These are phyloP conservation scores for Suillus discolor DNA, from an alignment of 768 basidiomycete genomes.

Conservation along the genomic window DNA sequence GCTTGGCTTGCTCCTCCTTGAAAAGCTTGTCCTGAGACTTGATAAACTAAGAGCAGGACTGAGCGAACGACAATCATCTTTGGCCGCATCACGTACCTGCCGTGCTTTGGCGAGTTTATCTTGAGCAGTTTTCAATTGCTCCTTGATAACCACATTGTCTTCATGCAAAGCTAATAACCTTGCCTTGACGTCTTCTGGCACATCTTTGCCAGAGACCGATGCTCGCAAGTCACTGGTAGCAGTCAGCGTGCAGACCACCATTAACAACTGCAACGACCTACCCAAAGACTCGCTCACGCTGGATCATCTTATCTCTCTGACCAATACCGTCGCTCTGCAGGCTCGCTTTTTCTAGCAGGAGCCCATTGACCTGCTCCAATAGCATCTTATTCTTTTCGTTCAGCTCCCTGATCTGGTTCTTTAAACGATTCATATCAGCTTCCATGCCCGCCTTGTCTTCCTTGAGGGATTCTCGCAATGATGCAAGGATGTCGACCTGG, in stretches of 20 bases:
- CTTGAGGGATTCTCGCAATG: conserved; percentile 84
- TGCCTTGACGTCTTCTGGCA: conserved; percentile 82
- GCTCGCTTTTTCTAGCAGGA: conserved; percentile 91
- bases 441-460: conserved; percentile 83
- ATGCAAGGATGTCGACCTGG: conserved; percentile 86
- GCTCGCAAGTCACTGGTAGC: conserved; percentile 72
- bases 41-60: conserved; percentile 65
- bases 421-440: conserved; percentile 62
- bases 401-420: conserved; percentile 69
- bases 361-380: conserved; percentile 79
- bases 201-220: conserved; percentile 72
- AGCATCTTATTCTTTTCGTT: conserved; percentile 89
- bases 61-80: not conserved
- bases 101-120: conserved; percentile 84
- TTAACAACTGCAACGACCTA: conserved; percentile 34
- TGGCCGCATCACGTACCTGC: conserved; percentile 46
- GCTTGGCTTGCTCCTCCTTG: conserved; percentile 75
- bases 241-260: conserved; percentile 6
- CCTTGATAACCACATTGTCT: conserved; percentile 71
- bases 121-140: conserved; percentile 66
- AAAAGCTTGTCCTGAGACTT: conserved; percentile 89
- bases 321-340: conserved; percentile 90
- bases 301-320: conserved; percentile 83
- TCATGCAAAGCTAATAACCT: conserved; percentile 76
- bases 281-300: conserved; percentile 86